Conservation (phyloP, 306 rosid species). For the Cicer chorassanicum region DNA sequence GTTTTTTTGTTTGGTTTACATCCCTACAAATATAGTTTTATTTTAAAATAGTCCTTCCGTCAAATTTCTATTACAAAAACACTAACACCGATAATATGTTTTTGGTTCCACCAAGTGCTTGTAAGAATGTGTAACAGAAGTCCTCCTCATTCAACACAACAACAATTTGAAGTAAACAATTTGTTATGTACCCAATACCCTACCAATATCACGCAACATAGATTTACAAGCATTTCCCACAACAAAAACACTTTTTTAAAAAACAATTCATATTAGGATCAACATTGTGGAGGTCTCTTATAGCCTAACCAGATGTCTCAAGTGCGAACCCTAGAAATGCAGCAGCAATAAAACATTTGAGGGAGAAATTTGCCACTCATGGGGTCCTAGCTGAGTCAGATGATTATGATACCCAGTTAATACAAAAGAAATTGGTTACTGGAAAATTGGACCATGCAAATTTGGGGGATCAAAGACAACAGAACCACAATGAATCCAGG, state of each 20-base stretch:
- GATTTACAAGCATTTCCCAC: constrained; percentile 3
- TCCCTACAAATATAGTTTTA: too few species aligned
- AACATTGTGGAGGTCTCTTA: background rate
- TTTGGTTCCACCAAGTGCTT: too few species aligned
- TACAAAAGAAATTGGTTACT: background rate
- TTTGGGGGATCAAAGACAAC: background rate
- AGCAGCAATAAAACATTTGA: background rate
- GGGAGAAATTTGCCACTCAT: background rate
- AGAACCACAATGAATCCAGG: background rate
- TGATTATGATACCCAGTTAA: background rate
- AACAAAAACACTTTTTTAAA: background rate
- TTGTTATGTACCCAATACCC: background rate
- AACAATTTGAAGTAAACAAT: too few species aligned
- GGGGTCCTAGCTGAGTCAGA: background rate
- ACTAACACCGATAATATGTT: too few species aligned
- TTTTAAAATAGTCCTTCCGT: too few species aligned
- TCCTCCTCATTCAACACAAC: too few species aligned
- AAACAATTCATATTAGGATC: background rate
- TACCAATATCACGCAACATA: background rate
- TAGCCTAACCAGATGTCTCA: background rate
- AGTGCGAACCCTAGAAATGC: background rate
- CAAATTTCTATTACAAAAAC: too few species aligned
- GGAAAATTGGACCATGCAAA: constrained; percentile 4
- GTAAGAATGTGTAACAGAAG: too few species aligned
- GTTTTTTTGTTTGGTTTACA: too few species aligned